These are phyloP conservation scores for Heliamphora exappendiculata DNA, from an alignment of 148 eudicot genomes.

Conservation along the genomic window DNA sequence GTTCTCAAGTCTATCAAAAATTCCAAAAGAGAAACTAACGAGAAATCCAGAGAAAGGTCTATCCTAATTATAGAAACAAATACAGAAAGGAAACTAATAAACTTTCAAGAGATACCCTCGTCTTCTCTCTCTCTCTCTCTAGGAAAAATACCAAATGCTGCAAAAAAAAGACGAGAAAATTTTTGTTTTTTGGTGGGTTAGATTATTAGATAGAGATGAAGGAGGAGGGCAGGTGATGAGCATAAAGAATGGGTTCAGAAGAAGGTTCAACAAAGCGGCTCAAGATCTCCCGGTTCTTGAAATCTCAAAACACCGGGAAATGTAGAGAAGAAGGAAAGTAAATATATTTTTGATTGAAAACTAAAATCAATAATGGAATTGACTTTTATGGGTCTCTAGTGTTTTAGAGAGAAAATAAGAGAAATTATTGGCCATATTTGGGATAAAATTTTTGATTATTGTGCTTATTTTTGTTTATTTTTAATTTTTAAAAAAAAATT, in stretches of 20 bases:
- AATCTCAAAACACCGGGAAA: too few species aligned
- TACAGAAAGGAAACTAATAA: slow-evolving; percentile 5
- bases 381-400: not conserved
- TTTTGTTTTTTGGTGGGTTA: too few species aligned
- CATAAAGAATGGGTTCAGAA: slow-evolving; percentile 21
- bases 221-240: slow-evolving; percentile 15
- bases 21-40: not conserved
- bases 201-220: slow-evolving; percentile 6
- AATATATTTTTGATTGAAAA: not conserved
- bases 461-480: too few species aligned
- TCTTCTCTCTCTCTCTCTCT: slow-evolving; percentile 12
- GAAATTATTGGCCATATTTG: too few species aligned
- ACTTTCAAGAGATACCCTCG: slow-evolving; percentile 11
- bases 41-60: not conserved
- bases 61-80: slow-evolving; percentile 10
- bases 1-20: slow-evolving; percentile 5
- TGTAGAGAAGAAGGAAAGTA: too few species aligned
- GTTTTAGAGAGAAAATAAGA: not conserved
- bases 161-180: not conserved
- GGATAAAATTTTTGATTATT: too few species aligned
- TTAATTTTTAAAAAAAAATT: too few species aligned
- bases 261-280: not conserved
- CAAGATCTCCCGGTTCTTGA: not conserved
- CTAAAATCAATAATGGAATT: not conserved
- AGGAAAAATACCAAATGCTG: slow-evolving; percentile 17